A percentile compares a stretch with the other conserved stretches of the same genome.
Conservation (phyloP, 2,329 filamentous ascomycete species). For the Pseudocercospora eumusae region DNA sequence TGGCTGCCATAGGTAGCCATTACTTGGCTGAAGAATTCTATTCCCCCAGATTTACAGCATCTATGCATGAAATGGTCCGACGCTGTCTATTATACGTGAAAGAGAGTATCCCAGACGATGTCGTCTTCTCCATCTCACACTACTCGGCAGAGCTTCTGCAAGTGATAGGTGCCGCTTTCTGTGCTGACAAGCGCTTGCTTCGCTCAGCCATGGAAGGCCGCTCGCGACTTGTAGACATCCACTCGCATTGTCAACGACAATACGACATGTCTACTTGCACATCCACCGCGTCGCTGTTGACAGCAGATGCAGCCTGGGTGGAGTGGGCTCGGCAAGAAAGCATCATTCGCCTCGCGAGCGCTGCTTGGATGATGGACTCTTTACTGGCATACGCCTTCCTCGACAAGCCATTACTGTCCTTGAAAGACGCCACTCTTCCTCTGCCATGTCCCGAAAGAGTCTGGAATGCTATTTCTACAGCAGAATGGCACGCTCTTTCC, state of each 20-base stretch:
- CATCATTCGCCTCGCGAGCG: slow-evolving; percentile 28
- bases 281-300: not conserved
- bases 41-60: slow-evolving; percentile 13
- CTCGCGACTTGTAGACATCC: slow-evolving; percentile 9
- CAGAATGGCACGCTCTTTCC: slow-evolving; percentile 29
- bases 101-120: slow-evolving; percentile 5
- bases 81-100: slow-evolving; percentile 17
- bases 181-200: slow-evolving; percentile 14
- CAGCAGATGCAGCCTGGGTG: slow-evolving; percentile 15
- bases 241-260: slow-evolving; percentile 2
- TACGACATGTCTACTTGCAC: not conserved
- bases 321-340: slow-evolving; percentile 27
- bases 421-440: slow-evolving; percentile 27
- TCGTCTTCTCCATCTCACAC: not conserved
- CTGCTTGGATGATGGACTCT: slow-evolving; percentile 33
- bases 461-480: slow-evolving; percentile 31
- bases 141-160: slow-evolving; percentile 19
- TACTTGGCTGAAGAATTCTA: slow-evolving; percentile 22
- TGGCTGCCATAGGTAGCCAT: slow-evolving; percentile 36
- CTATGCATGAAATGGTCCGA: slow-evolving; percentile 27
- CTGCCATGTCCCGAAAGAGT: slow-evolving; percentile 34
- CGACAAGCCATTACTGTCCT: slow-evolving; percentile 16
- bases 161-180: slow-evolving; percentile 19
- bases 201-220: slow-evolving; percentile 11
- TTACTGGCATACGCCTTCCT: slow-evolving; percentile 31